Evolutionary conservation across 179 eudicot genomes (phyloP), one percentile per base, ranked within the genome.

Genomic region (Beta corolliflora): DNA sequence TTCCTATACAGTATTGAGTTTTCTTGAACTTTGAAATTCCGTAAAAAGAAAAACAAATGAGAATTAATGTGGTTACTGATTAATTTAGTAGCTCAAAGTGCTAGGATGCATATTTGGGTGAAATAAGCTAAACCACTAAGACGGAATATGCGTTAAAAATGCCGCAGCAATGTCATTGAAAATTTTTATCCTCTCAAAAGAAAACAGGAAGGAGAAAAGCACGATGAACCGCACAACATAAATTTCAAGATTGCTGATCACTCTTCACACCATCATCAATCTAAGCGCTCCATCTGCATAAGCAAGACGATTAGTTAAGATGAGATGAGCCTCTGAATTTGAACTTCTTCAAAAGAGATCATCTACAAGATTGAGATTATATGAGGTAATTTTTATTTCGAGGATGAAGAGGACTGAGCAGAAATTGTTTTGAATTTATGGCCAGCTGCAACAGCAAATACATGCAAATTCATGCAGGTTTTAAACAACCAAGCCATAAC

Each of bases 231-330:
- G 15, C 45, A 53, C 58, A 46, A n/a, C 74, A 68, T 12, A 29
- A 29, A 72, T 4, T 69, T 45, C 14, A 54, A 15, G 44, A 48
- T 18, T 29, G 74, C 64, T 65, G 73, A 53, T 9, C 19, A 50
- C 16, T 46, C 50, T 78, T 65, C 15, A 60, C 36, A 58, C 7
- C 71, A 68, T 79, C 71, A 68, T 79, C 82, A 83, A 46, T 81
- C 93, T 69, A 93, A 85, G 71, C 86, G 87, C 76, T 91, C 88
- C 90, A 88, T 91, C 97, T 93, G 92, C 89, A 85, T 25, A 59
- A 63, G 25, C 69, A 72, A 56, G 65, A 45, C 9, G 9, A 59
- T 3, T 10, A 12, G 59, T 46, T 21, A 67, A 48, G 9, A 48
- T 48, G 9, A 48, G 21, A 66, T 73, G 48, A 61, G 66, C n/a